Base-by-base conservation (phyloP, 2,329 filamentous ascomycete genomes). In the Penicillium sp. region DNA sequence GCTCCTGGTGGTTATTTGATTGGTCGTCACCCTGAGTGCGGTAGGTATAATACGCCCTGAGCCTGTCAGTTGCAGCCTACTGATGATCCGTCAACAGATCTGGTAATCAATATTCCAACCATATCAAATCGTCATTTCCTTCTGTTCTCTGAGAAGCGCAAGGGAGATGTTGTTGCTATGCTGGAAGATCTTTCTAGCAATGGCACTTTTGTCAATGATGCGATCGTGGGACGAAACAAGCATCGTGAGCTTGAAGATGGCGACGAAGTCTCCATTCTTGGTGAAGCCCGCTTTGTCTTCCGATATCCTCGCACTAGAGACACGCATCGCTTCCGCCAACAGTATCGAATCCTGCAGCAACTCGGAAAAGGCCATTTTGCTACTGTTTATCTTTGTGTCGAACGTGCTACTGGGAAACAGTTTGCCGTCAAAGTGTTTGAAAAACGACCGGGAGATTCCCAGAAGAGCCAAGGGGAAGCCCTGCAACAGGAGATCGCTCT, bases 381-480 rank as follows among this genome's bases (percentile, higher is more conserved):
- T 31, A 91, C 93, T 18, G 93, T 97, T 19, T 96, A 94, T 69
- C 79, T 96, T 2, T 96, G 92, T 66, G 84, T 94, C 1, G 92
- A 99, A 72, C 93, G 92, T 69, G 82, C 84, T 16, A 89, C 87
- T 0, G 95, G 94, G 7, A 83, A 87, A 64, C 85, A 89, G 51
- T 97, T 87, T 71, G 94, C 94, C 3, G 94, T 96, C 68, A 99
- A 99, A 79, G 87, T 94, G 55, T 97, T 99, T 69, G 92, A 91
- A 65, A 94, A 91, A 75, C 87, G 89, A 5, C 82, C 87, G 2
- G 90, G 89, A n/a, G 83, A 87, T 55, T 91, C 92, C 36, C 92
- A 97, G 62, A 86, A 85, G 60, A 89, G 90, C 16, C 93, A 92
- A 73, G 87, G 88, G 5, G 91, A 96, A 55, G 88, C 91, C 2